Evolutionary conservation across 2,329 filamentous ascomycete genomes (phyloP).

Genomic region (Rhytidhysteron rufulum): DNA sequence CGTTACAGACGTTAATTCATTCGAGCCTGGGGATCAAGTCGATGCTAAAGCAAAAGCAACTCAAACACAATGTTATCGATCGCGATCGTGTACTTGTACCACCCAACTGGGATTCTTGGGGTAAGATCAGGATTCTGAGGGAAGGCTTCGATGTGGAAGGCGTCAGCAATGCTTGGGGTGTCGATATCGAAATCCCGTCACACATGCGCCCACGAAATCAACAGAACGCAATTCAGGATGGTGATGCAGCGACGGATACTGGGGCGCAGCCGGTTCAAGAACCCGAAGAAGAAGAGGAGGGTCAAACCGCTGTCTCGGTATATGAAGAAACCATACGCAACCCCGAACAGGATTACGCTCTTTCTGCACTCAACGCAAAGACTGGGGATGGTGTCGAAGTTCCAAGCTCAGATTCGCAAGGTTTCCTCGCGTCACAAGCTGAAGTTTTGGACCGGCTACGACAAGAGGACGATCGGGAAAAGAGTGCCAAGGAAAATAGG

Average conservation of each 20-base stretch:
- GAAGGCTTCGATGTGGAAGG: conserved; percentile 91
- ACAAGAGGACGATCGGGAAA: conserved; percentile 56
- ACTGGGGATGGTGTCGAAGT: conserved; percentile 54
- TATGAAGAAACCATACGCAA: conserved; percentile 80
- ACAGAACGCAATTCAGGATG: conserved; percentile 16
- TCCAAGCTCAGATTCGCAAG: conserved; percentile 69
- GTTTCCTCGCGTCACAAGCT: conserved; percentile 71
- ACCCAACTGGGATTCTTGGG: conserved; percentile 98
- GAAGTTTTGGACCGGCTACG: conserved; percentile 67
- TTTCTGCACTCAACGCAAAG: conserved; percentile 40
- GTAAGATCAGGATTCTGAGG: conserved; percentile 87
- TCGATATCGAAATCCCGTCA: conserved; percentile 62
- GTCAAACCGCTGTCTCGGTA: conserved; percentile 61
- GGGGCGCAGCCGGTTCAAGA: conserved; percentile 7
- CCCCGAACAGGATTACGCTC: conserved; percentile 54
- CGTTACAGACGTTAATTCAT: conserved; percentile 75
- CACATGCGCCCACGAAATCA: conserved; percentile 12
- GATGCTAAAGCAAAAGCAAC: conserved; percentile 53
- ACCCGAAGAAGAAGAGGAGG: conserved; percentile 17
- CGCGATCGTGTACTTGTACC: conserved; percentile 92
- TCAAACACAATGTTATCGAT: conserved; percentile 76
- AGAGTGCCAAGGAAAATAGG: conserved; percentile 38
- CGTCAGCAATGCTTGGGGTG: conserved; percentile 78
- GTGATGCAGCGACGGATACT: not conserved
- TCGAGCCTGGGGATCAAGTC: conserved; percentile 84